phyloP scores from a whole-genome alignment of 768 basidiomycete genomes.

The Fomitopsis serialis region DNA sequence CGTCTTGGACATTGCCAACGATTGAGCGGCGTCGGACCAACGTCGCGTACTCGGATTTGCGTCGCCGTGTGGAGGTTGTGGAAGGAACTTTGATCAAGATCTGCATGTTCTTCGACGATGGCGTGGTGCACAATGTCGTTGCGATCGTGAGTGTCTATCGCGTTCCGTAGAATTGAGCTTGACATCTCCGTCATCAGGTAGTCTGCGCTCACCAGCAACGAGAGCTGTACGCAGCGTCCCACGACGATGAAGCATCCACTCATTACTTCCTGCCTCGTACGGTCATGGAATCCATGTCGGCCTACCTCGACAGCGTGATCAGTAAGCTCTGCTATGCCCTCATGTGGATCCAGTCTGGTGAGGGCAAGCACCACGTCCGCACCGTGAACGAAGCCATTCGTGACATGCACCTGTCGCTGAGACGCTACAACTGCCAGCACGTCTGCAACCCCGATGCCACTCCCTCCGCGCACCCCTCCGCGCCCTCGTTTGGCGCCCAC shows the following conservation, averaged over 20 bases:
- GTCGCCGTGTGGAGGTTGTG: neutral
- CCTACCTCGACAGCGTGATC: neutral
- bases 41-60: neutral
- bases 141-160: slow-evolving; percentile 1
- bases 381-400: neutral
- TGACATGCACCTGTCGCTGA: neutral
- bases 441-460: too few species aligned
- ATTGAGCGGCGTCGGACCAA: neutral
- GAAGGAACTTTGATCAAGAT: neutral
- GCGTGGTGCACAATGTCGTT: neutral
- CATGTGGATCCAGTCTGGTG: neutral
- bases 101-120: neutral
- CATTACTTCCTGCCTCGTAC: neutral
- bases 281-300: neutral
- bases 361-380: neutral
- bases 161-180: neutral
- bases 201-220: neutral
- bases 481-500: too few species aligned
- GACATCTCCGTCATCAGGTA: neutral
- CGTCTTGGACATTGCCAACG: neutral
- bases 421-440: neutral
- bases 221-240: neutral
- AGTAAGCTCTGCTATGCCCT: neutral
- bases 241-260: neutral
- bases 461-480: too few species aligned